Evolutionary conservation across 139 green algal genomes (phyloP), one percentile per base, ranked within the genome.

Genomic region (Microglena sp.): DNA sequence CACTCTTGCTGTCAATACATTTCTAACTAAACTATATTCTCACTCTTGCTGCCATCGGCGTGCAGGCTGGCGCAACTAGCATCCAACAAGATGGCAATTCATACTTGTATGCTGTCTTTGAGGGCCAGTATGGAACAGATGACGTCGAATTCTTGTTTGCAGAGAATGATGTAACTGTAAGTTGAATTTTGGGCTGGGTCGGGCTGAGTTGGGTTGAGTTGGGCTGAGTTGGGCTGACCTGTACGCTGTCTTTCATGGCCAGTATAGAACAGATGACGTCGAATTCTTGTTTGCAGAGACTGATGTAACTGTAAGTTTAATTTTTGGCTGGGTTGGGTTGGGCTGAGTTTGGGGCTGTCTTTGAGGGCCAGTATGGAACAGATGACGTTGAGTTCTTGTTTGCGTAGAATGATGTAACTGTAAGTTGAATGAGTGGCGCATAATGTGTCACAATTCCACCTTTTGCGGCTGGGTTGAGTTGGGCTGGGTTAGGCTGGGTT

Each of bases 131-230:
- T n/a, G 24, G 43, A 30, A 18, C 31, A 28, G 11, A 60, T 21
- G 55, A 72, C 31, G 35, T 72, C 24, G 66, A 72, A 27, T 72
- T 72, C 6, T 28, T 72, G 2, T 72, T 72, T 62, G 66, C 66
- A 24, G 28, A 50, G 0, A 56, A 67, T 60, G 56, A 72, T 60
- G 62, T 33, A 15, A 60, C 53, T 8, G n/a, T n/a, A 60, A 24
- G 24, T 22, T 60, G 24, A 8, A 24, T 28, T 11, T 50, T n/a
- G 40, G 40, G 40, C 11, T 11, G 40, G 18, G 40, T 11, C 40
- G 11, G 40, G 40, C 11, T n/a, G 40, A 50, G 40, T 11, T 11
- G 40, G 40, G 18, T 50, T 11, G n/a, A n/a, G n/a, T n/a, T n/a
- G n/a, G n/a, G n/a, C n/a, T n/a, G n/a, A n/a, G n/a, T n/a, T n/a